Evolutionary conservation across 495 filamentous ascomycete genomes (phyloP).

Genomic region (Evernia prunastri): DNA sequence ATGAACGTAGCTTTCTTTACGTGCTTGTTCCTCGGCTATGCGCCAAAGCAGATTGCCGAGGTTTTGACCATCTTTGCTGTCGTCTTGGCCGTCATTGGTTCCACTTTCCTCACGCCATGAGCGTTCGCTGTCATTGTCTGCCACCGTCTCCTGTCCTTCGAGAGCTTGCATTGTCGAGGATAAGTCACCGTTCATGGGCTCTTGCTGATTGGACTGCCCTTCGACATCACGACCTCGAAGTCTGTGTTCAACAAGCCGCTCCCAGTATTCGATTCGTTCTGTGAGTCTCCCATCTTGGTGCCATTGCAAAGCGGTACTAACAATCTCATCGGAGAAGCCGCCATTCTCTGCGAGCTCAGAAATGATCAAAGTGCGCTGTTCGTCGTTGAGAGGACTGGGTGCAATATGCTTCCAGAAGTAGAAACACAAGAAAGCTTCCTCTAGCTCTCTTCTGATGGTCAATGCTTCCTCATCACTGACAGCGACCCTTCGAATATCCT

Average conservation of each 20-base stretch:
- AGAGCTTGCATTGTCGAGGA: not conserved
- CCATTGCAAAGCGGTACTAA: constrained; percentile 1
- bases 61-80: constrained; percentile 56
- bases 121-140: constrained; percentile 9
- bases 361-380: constrained; percentile 1
- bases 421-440: constrained; percentile 44
- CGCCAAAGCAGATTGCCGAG: constrained; percentile 66
- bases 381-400: constrained; percentile 14
- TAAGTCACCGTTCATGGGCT: not conserved
- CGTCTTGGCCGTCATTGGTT: constrained; percentile 11
- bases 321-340: not conserved
- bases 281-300: constrained; percentile 2
- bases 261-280: not conserved
- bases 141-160: not conserved
- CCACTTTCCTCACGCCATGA: constrained; percentile 10
- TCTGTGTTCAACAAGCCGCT: constrained; percentile 6
- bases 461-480: constrained; percentile 39
- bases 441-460: constrained; percentile 46
- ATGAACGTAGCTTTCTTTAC: constrained; percentile 82
- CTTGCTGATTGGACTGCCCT: not conserved
- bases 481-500: constrained; percentile 42
- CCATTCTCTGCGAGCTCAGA: constrained; percentile 1
- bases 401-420: constrained; percentile 46
- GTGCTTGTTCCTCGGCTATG: constrained; percentile 76
- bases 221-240: not conserved